These are phyloP conservation scores for Coemansia sp. DNA, from an alignment of 192 early-diverging fungal genomes.

Conservation along the genomic window DNA sequence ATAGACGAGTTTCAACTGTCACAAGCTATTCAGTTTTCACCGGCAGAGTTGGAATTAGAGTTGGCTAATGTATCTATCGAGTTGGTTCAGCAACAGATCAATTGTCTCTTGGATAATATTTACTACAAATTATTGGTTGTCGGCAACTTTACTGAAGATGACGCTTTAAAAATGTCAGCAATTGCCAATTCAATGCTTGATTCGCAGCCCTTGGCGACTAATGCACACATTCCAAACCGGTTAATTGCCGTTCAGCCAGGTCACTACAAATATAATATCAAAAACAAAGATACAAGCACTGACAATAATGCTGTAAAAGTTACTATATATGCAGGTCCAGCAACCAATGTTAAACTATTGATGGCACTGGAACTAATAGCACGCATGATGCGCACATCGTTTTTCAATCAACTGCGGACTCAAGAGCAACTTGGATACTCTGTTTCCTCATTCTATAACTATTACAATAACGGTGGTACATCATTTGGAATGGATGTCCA, in stretches of 20 bases:
- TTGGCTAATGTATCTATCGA: neutral
- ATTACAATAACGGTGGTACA: neutral
- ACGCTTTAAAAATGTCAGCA: slow-evolving; percentile 59
- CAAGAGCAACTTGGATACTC: slow-evolving; percentile 78
- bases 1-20: neutral
- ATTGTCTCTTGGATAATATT: slow-evolving; percentile 18
- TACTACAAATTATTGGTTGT: slow-evolving; percentile 72
- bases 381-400: slow-evolving; percentile 73
- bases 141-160: slow-evolving; percentile 69
- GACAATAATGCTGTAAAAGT: slow-evolving; percentile 79
- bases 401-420: slow-evolving; percentile 87
- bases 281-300: slow-evolving; percentile 63
- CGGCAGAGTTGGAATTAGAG: neutral
- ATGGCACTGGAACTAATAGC: slow-evolving; percentile 62
- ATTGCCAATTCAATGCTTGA: slow-evolving; percentile 57
- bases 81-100: neutral
- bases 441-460: neutral
- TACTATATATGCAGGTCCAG: slow-evolving; percentile 72
- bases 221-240: neutral
- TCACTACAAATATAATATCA: slow-evolving; percentile 14
- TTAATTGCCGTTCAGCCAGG: slow-evolving; percentile 20
- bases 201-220: slow-evolving; percentile 52
- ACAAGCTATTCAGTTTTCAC: neutral
- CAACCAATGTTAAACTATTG: slow-evolving; percentile 56
- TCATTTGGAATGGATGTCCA: slow-evolving; percentile 70